phyloP scores from a whole-genome alignment of 257 asterid species.

The Lycium barbarum region DNA sequence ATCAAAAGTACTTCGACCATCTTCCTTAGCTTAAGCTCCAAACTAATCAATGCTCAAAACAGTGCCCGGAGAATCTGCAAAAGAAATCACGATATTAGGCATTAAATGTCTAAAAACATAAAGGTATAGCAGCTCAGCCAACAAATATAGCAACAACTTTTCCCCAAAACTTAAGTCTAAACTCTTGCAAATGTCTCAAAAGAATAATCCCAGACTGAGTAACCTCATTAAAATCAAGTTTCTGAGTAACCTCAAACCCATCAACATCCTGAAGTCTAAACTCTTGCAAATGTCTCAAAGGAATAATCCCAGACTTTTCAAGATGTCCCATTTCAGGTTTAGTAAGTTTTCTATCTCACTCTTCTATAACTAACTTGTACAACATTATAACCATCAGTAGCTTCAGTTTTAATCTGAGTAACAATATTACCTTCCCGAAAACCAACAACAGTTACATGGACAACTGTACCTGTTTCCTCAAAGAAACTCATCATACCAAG shows the following conservation, averaged over 20 bases:
- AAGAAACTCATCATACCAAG: slow-evolving; percentile 94
- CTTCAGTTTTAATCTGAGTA: slow-evolving; percentile 82
- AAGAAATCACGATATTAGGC: too few species aligned
- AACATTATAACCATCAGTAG: slow-evolving; percentile 83
- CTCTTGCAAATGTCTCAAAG: slow-evolving; percentile 91
- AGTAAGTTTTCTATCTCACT: slow-evolving; percentile 77
- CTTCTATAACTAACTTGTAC: slow-evolving; percentile 94
- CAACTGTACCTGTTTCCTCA: slow-evolving; percentile 67
- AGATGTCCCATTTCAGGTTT: slow-evolving; percentile 94
- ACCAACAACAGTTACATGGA: slow-evolving; percentile 95
- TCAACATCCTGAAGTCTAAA: slow-evolving; percentile 67
- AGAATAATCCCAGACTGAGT: too few species aligned
- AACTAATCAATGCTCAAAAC: too few species aligned
- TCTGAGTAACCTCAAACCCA: slow-evolving; percentile 81
- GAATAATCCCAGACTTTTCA: slow-evolving; percentile 86
- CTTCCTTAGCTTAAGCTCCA: too few species aligned
- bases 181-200: too few species aligned
- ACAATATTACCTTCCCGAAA: slow-evolving; percentile 94
- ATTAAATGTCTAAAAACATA: too few species aligned
- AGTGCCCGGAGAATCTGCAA: too few species aligned
- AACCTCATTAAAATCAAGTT: slow-evolving; percentile 60
- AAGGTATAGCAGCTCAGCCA: too few species aligned
- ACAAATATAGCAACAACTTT: too few species aligned
- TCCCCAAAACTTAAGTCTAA: too few species aligned
- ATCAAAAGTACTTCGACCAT: too few species aligned